Evolutionary conservation across 495 filamentous ascomycete species (phyloP), one percentile per base, ranked within the genome.

Genomic region (Tuber borchii): DNA sequence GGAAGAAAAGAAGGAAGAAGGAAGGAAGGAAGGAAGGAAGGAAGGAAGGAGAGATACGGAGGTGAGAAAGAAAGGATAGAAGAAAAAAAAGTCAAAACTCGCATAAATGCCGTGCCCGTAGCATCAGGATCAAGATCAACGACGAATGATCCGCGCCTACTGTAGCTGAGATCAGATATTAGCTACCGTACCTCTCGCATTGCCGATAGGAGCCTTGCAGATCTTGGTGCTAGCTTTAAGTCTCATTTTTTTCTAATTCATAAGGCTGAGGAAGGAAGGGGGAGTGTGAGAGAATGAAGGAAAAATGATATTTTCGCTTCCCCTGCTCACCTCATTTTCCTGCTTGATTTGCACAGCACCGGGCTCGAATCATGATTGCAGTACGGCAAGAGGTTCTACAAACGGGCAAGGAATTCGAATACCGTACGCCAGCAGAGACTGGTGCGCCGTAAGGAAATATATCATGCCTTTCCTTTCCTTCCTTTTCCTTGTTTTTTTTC

Each of bases 1-100:
- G 71, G 34, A 48, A 46, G 70, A 42, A 56, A 69, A 45, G 56
- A 72, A 74, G 77, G 75, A 76, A 70, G 77, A 71, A 71, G 76
- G 74, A 37, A 42, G 68, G 39, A 31, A 69, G 77, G 26, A 39
- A 61, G 69, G 22, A 42, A 42, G 42, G 39, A 69, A 34, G 16
- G 22, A 26, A 31, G 8, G 40, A 44, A 12, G 39, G n/a, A 61
- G 65, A 22, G 40, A 40, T n/a, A 40, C 65, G 22, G n/a, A 6
- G 68, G 17, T 69, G n/a, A 40, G 19, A 68, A 74, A 20, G 48
- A n/a, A 37, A 74, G 39, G 39, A 69, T 16, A 74, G 43, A 44
- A 34, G 46, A 40, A 40, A 40, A 40, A 43, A 46, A 43, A 70
- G n/a, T 37, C 34, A 45, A 46, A 42, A 44, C 37, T 45, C 39